Conservation (phyloP, 2,329 filamentous ascomycete genomes). For the Fusarium bulbicola region DNA sequence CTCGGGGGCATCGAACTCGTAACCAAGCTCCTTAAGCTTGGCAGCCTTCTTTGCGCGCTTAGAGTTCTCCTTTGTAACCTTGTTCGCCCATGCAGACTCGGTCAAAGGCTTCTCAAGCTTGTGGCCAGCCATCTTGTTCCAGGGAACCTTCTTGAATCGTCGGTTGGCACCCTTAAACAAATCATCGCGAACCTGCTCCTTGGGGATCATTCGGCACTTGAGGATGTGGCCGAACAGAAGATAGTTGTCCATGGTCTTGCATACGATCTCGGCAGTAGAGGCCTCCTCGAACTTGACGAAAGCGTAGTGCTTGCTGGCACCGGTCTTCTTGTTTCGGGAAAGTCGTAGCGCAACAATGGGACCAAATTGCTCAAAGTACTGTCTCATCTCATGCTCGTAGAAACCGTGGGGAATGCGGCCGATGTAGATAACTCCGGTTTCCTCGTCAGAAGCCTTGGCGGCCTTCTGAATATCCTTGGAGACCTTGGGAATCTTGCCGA, state of each 20-base stretch:
- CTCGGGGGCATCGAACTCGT: slow-evolving; percentile 79
- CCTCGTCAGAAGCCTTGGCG: slow-evolving; percentile 55
- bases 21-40: slow-evolving; percentile 82
- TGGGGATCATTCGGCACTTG: slow-evolving; percentile 82
- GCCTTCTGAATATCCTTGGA: slow-evolving; percentile 57
- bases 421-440: slow-evolving; percentile 86
- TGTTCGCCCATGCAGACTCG: slow-evolving; percentile 80
- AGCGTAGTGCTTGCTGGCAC: slow-evolving; percentile 90
- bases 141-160: slow-evolving; percentile 87
- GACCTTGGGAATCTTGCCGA: slow-evolving; percentile 61
- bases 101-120: slow-evolving; percentile 77
- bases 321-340: slow-evolving; percentile 91
- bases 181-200: slow-evolving; percentile 79
- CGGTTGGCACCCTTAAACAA: slow-evolving; percentile 91
- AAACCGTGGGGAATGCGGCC: slow-evolving; percentile 92
- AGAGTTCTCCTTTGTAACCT: slow-evolving; percentile 76
- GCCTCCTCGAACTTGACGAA: slow-evolving; percentile 92
- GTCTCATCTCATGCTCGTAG: slow-evolving; percentile 94
- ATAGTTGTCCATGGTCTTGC: slow-evolving; percentile 98
- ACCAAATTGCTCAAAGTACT: slow-evolving; percentile 95
- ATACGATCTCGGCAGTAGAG: slow-evolving; percentile 83
- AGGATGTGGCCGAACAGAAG: slow-evolving; percentile 93
- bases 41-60: slow-evolving; percentile 74
- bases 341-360: slow-evolving; percentile 80
- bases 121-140: slow-evolving; percentile 85